Base-by-base conservation (phyloP, 495 filamentous ascomycete species). In the Penicillium tannophilum region DNA sequence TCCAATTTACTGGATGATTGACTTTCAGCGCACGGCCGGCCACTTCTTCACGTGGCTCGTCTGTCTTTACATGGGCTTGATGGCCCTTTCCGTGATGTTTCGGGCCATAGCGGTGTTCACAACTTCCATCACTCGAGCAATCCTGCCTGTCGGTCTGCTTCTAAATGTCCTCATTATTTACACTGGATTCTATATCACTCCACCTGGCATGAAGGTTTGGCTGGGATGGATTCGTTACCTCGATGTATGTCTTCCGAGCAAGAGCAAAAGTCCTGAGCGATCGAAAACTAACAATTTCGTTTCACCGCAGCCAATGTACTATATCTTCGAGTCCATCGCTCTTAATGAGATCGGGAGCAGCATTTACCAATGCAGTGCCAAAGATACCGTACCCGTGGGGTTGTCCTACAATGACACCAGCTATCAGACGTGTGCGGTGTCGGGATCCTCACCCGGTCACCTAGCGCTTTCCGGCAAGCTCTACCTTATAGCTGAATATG, bases 171-270 rank as follows among this genome's bases (percentile, higher is more conserved):
- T 96, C 43, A 78, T 95, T 66, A 89, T 96, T 56, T 96, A 94
- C 69, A 96, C 92, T 55, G 93, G 93, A 8, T 96, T 96, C 68
- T 86, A 86, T 3, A 90, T 97, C 59, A 92, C 92, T 0, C 82
- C 84, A 45, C 70, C 64, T 54, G 48, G 72, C 46, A 96, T 96
- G 91, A 84, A 86, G 14, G 80, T 75, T 1, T 96, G 92, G 88
- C 90, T 90, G 61, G 81, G 89, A 28, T 96, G 92, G 92, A 76
- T 97, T 35, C 89, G 90, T 61, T 96, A 91, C 61, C 69, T 96
- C 10, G 86, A 96, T 59, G 70, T 72, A 66, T 60, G 67, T 61
- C 7, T 43, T 17, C 19, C 17, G 10, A 20, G n/a, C 43, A 24
- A 44, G 31, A 33, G 31, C 31, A 8, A 33, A 33, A 9, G 7